Base-by-base conservation (phyloP, 2,329 filamentous ascomycete genomes). In the Colletotrichum australisinense region DNA sequence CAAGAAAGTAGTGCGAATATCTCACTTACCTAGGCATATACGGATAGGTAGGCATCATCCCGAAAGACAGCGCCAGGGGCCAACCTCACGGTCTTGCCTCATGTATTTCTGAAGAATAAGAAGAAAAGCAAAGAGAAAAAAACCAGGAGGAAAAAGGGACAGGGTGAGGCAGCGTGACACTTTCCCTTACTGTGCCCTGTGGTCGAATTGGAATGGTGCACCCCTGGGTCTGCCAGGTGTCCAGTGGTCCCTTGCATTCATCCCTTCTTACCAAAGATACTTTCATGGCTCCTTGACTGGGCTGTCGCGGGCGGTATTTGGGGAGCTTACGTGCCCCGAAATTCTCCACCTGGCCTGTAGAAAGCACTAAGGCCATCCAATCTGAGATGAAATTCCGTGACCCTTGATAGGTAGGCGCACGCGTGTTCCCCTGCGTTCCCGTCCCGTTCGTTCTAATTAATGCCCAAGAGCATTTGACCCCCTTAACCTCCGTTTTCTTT, bases 401-500 rank as follows among this genome's bases (percentile, higher is more conserved):
- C 59, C 66, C 24, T 64, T 73, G 70, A 70, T 69, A 69, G 70
- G 70, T 69, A 73, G 70, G 70, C 64, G 70, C 59, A 73, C 70
- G 70, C 70, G 70, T 73, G 24, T 69, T 73, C 70, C 65, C 69
- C 66, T 72, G 58, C 69, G 66, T 72, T 72, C 65, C 65, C 65
- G 30, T 72, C 38, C 65, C 57, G 38, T 14, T 22, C 26, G 24
- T 52, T 49, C 64, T 49, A 38, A 57, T 55, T 49, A 38, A 57
- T 55, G 30, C 70, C 53, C 66, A 59, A 46, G 67, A 69, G 35
- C 52, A 69, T 64, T 46, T 24, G 19, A 32, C 59, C 70, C 69
- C 70, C 42, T 72, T 72, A 57, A 69, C 30, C 55, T 63, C 24
- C 32, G 35, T 19, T 70, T 38, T 42, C 38, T 22, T 7, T 57